These are phyloP conservation scores for Orobanche coerulescens DNA, from an alignment of 257 asterid genomes.

Conservation along the genomic window DNA sequence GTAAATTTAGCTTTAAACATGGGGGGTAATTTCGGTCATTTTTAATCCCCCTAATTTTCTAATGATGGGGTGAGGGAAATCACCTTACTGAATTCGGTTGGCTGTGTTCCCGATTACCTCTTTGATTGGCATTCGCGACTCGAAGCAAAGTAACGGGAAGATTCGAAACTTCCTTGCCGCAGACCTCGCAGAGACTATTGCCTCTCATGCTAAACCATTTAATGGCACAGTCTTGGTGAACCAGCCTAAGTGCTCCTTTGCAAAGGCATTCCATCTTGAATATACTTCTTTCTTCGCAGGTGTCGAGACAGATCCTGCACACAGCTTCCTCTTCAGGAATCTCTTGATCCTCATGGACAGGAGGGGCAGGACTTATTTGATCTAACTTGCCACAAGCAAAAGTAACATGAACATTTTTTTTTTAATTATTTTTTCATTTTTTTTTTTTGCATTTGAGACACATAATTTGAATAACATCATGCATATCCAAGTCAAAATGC, in stretches of 20 bases:
- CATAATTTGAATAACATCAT: neutral
- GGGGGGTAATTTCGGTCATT: no score
- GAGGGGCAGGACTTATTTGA: conserved; percentile 53
- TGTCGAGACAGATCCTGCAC: conserved; percentile 85
- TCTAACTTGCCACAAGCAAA: conserved; percentile 38
- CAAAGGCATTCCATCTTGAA: conserved; percentile 88
- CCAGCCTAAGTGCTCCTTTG: conserved; percentile 77
- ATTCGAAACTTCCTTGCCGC: conserved; percentile 71
- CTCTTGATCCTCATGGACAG: conserved; percentile 69
- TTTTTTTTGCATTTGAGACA: neutral
- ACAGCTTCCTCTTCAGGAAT: conserved; percentile 96
- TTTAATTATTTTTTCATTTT: neutral
- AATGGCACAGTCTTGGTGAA: conserved; percentile 79
- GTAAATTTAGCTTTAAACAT: no score
- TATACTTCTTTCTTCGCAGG: conserved; percentile 68
- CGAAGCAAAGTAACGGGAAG: conserved; percentile 85
- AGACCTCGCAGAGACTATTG: conserved; percentile 64
- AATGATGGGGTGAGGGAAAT: neutral
- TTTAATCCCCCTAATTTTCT: neutral
- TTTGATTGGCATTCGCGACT: conserved; percentile 31
- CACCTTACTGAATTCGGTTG: conserved; percentile 36
- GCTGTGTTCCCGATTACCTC: conserved; percentile 36
- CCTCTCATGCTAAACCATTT: conserved; percentile 81
- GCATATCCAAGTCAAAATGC: neutral
- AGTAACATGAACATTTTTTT: neutral